Base-by-base conservation (phyloP, 2,329 filamentous ascomycete species). In the Drechslerella dactyloides region DNA sequence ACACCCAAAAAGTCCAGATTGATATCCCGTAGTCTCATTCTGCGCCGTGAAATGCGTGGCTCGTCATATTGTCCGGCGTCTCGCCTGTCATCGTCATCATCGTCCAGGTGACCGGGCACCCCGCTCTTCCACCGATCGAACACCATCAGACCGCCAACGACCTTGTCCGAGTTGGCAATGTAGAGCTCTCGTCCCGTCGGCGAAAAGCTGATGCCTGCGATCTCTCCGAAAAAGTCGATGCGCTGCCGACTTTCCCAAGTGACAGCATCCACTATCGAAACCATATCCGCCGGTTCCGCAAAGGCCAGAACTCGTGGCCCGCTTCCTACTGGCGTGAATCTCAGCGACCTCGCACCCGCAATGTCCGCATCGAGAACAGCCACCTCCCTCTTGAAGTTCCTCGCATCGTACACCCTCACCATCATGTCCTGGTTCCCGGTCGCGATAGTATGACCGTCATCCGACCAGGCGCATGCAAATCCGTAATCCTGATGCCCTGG, bases 381-480 rank as follows among this genome's bases (percentile, higher is more conserved):
- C 7, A 89, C 75, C 7, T 83, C 83, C 61, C 83, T 80, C 50
- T 80, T 83, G 87, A 89, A 90, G 60, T 85, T 86, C 7, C 90
- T 84, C 6, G 89, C 88, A 78, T 93, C 90, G 87, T 89, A 93
- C 54, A 93, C 86, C 74, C 87, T 86, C 74, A 93, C 83, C 27
- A 83, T 84, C 77, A 84, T 88, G 78, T 93, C 90, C 78, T 93
- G 90, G 73, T 88, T 89, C 21, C 87, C 90, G 0, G 90, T 93
- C 11, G 90, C 90, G 19, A 93, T 84, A 11, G 87, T 88, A 81
- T 87, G 87, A 33, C 89, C 90, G 77, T 93, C 88, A 59, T 89
- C 86, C 17, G 89, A 88, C 90, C 90, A 93, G 74, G 89, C 90
- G 76, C 89, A 91, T 1, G 90, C 86, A 76, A 93, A 93, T 1